Conservation (phyloP, 1,284 basidiomycete species). For the Ceratobasidium sp. region DNA sequence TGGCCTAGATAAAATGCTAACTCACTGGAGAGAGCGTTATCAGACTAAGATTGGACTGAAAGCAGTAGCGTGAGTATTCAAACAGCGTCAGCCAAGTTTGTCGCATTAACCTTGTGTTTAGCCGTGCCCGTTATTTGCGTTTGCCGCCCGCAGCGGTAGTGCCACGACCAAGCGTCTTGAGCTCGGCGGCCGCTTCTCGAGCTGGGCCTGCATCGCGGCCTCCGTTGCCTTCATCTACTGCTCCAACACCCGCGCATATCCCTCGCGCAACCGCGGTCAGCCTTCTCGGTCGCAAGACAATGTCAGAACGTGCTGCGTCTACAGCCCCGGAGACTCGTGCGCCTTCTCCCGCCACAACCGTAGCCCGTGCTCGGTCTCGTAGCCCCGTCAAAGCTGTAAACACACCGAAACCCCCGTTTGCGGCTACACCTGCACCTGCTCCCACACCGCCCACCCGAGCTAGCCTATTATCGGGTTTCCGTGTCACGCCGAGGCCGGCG, state of each 20-base stretch:
- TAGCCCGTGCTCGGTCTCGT: conserved; percentile 26
- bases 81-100: conserved; percentile 12
- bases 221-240: conserved; percentile 1
- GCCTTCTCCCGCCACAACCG: conserved; percentile 13
- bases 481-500: conserved; percentile 30
- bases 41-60: conserved; percentile 76
- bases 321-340: conserved; percentile 26
- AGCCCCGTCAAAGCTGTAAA: conserved; percentile 20
- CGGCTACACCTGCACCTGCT: conserved; percentile 1
- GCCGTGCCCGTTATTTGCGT: conserved; percentile 74
- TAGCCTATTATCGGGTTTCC: conserved; percentile 34
- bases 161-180: conserved; percentile 32
- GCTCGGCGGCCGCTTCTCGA: conserved; percentile 35
- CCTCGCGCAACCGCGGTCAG: conserved; percentile 27
- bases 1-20: conserved; percentile 65
- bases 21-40: conserved; percentile 72
- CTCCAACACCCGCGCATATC: conserved; percentile 3
- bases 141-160: conserved; percentile 58
- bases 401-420: conserved; percentile 13
- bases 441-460: conserved; percentile 16
- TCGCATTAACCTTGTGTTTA: conserved; percentile 51
- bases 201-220: conserved; percentile 9
- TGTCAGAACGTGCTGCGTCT: conserved; percentile 27
- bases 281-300: conserved; percentile 33
- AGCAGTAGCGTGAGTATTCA: conserved; percentile 76